A percentile compares a stretch with the other conserved stretches of the same genome.
Evolutionary conservation across 495 filamentous ascomycete genomes (phyloP).

Genomic region (Penicillium ucsense): DNA sequence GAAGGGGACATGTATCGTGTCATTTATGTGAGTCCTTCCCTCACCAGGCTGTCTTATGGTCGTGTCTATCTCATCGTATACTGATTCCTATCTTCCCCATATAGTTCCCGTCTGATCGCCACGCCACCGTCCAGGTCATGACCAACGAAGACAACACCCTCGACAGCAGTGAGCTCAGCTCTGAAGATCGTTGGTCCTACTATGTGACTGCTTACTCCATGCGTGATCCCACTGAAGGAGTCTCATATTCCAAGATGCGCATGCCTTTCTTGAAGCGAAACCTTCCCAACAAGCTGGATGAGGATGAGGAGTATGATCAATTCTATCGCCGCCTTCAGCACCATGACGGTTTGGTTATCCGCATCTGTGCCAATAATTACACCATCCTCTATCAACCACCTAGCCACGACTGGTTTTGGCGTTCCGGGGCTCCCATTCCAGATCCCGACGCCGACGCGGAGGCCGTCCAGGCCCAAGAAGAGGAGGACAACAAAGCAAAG

Average conservation of each 20-base stretch:
- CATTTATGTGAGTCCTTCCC: conserved; percentile 56
- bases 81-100: not conserved
- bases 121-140: conserved; percentile 58
- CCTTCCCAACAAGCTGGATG: conserved; percentile 47
- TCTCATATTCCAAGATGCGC: conserved; percentile 52
- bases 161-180: conserved; percentile 47
- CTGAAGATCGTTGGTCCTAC: conserved; percentile 69
- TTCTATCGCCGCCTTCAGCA: conserved; percentile 47
- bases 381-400: conserved; percentile 67
- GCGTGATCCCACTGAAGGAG: conserved; percentile 80
- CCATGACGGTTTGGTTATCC: conserved; percentile 65
- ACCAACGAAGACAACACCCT: conserved; percentile 76
- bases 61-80: conserved; percentile 5
- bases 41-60: not conserved
- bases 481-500: conserved; percentile 34
- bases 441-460: conserved; percentile 17
- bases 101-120: conserved; percentile 47
- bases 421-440: conserved; percentile 17
- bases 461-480: conserved; percentile 20
- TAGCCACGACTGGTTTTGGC: conserved; percentile 53
- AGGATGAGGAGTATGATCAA: conserved; percentile 39
- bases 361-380: conserved; percentile 74
- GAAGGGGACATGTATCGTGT: conserved; percentile 86
- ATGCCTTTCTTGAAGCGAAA: conserved; percentile 67
- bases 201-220: conserved; percentile 88